Conservation (phyloP, 331 rosid species). For the Malus hybrid region DNA sequence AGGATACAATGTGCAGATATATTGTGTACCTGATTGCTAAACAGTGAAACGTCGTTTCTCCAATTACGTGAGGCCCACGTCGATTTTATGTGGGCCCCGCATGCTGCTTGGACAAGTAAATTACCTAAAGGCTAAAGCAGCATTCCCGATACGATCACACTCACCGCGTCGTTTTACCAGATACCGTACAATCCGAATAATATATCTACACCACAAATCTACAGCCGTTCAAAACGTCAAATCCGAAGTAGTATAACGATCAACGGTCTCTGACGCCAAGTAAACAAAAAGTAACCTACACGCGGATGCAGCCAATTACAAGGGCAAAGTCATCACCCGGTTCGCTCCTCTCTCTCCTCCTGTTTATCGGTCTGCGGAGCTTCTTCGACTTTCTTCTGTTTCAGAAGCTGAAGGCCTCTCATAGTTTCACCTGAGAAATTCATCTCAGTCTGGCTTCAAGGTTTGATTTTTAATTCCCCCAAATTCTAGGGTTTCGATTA, state of each 20-base stretch:
- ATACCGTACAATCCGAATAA: not conserved
- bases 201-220: not conserved
- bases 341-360: not conserved
- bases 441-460: conserved; percentile 17
- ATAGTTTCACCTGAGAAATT: not conserved
- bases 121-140: not conserved
- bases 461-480: not conserved
- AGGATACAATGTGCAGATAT: not conserved
- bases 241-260: not conserved
- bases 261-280: not conserved
- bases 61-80: not conserved
- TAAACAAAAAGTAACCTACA: not conserved
- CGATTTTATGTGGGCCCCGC: not conserved
- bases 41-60: not conserved
- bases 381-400: not conserved
- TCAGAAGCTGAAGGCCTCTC: not conserved
- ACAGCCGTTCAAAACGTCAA: not conserved
- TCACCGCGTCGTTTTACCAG: not conserved
- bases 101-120: not conserved
- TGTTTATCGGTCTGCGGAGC: not conserved
- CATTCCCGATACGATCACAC: not conserved
- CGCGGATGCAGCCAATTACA: not conserved
- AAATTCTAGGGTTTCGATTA: not conserved
- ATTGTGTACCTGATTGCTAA: not conserved
- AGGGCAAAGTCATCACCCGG: not conserved